A percentile compares a stretch with the other conserved stretches of the same genome.
phyloP scores from a whole-genome alignment of 306 rosid genomes.

The Cicer pinnatifidum region DNA sequence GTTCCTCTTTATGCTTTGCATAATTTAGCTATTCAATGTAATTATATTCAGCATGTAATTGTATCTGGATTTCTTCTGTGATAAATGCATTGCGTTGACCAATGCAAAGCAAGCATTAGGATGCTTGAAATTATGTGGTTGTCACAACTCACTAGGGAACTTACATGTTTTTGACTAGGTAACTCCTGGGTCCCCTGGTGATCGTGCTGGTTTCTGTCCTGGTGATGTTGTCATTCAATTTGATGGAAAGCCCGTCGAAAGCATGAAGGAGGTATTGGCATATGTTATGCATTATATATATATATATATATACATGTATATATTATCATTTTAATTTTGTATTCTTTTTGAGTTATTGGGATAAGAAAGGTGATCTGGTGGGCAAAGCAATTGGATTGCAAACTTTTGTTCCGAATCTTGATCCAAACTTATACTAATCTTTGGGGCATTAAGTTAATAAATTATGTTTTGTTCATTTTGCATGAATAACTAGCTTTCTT shows the following conservation, averaged over 20 bases:
- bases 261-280: constrained; percentile 67
- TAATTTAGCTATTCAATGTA: not conserved
- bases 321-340: not conserved
- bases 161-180: constrained; percentile 57
- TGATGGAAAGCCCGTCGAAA: constrained; percentile 77
- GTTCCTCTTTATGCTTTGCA: not conserved
- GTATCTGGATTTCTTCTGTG: constrained; percentile 1
- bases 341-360: not conserved
- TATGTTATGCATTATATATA: not conserved
- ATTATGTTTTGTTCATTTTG: not conserved
- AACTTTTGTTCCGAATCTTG: not conserved
- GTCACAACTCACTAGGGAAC: constrained; percentile 8
- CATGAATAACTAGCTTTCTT: not conserved
- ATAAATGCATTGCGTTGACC: not conserved
- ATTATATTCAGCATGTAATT: not conserved
- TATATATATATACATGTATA: not conserved
- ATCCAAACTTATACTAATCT: not conserved
- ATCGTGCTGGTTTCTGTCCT: constrained; percentile 76
- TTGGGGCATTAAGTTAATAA: not conserved
- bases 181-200: constrained; percentile 87
- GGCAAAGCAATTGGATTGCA: not conserved
- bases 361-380: constrained; percentile 22
- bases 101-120: constrained; percentile 1
- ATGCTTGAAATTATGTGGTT: constrained; percentile 9
- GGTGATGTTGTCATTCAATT: constrained; percentile 83